A percentile compares a stretch with the other conserved stretches of the same genome.
phyloP scores from a whole-genome alignment of 345 rosid species.

The Brassica carinata region DNA sequence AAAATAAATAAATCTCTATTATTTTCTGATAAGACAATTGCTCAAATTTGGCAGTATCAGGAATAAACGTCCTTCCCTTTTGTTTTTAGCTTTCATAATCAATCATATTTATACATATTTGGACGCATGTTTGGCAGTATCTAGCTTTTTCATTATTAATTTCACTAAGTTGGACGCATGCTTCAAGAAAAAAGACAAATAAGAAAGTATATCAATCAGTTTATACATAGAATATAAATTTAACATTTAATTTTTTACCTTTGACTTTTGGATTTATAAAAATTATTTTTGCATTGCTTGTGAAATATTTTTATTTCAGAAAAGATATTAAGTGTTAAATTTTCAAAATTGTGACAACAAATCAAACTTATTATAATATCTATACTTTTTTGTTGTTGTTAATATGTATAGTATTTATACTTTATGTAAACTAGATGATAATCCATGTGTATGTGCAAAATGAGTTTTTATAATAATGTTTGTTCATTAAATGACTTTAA shows the following conservation, averaged over 20 bases:
- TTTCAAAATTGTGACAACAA: too few species aligned
- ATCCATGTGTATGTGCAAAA: fast-evolving
- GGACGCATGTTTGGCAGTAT: neutral
- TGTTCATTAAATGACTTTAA: too few species aligned
- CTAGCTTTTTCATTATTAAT: slow-evolving; percentile 24
- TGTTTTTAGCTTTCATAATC: slow-evolving; percentile 30
- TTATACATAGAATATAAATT: too few species aligned
- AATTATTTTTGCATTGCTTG: neutral
- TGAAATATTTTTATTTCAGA: too few species aligned
- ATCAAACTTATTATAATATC: too few species aligned
- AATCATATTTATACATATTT: slow-evolving; percentile 15
- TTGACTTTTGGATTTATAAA: too few species aligned
- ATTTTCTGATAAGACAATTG: neutral
- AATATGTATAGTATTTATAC: neutral
- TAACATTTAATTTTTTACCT: neutral
- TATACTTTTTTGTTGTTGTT: too few species aligned
- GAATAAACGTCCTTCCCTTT: slow-evolving; percentile 28
- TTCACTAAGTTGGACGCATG: slow-evolving; percentile 24
- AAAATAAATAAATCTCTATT: neutral
- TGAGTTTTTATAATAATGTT: too few species aligned
- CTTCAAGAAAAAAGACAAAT: neutral
- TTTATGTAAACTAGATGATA: too few species aligned
- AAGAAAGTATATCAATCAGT: too few species aligned
- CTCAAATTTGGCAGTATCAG: slow-evolving; percentile 17
- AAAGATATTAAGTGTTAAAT: too few species aligned